Evolutionary conservation across 2,329 filamentous ascomycete species (phyloP).

Genomic region (Exophiala sideris): DNA sequence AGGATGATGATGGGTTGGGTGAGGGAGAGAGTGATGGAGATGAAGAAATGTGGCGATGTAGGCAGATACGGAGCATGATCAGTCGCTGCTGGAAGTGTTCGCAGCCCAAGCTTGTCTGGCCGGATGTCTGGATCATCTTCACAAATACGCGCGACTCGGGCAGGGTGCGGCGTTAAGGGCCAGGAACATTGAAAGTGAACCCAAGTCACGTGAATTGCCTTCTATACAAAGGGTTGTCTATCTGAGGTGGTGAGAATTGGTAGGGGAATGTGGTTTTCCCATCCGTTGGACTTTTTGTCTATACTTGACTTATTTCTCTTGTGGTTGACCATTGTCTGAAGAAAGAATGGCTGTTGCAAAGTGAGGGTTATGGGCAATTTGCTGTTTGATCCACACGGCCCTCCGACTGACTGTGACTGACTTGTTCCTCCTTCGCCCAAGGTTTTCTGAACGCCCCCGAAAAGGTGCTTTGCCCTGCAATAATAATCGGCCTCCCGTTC

Average conservation of each 20-base stretch:
- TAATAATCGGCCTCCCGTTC: too few relatives aligned
- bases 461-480: too few relatives aligned
- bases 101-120: constrained; percentile 23
- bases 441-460: constrained; percentile 4
- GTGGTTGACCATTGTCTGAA: constrained; percentile 5
- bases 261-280: background rate
- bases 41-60: constrained; percentile 18
- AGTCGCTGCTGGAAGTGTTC: constrained; percentile 23
- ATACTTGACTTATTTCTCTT: background rate
- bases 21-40: constrained; percentile 13
- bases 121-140: constrained; percentile 21
- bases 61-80: constrained; percentile 21
- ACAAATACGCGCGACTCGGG: constrained; percentile 5
- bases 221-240: constrained; percentile 17
- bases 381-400: constrained; percentile 19
- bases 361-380: constrained; percentile 10
- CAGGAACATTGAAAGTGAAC: constrained; percentile 7
- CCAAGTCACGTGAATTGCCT: constrained; percentile 15
- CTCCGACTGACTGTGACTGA: background rate
- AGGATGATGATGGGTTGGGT: constrained; percentile 19
- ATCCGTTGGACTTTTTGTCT: background rate
- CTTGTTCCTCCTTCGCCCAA: constrained; percentile 13
- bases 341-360: constrained; percentile 7
- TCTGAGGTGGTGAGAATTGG: constrained; percentile 1
- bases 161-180: constrained; percentile 5